Base-by-base conservation (phyloP, 192 early-diverging fungal genomes). In the Diversispora epigaea region DNA sequence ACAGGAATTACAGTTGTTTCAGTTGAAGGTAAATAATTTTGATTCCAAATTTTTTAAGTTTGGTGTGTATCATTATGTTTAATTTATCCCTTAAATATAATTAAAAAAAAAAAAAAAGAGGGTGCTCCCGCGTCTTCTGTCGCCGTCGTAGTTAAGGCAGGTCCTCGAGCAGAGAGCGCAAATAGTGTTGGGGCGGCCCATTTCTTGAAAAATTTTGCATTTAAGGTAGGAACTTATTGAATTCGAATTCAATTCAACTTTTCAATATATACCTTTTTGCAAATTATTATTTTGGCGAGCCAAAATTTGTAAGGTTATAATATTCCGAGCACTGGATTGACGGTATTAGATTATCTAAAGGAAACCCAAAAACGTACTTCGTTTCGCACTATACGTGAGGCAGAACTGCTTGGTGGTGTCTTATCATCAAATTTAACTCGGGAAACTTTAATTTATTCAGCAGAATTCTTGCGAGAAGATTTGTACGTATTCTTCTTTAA, bases 401-500 rank as follows among this genome's bases (percentile, higher is more conserved):
- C 95, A 63, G 95, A 96, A 87, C 87, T 96, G 60, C 87, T 92
- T 62, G 97, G 97, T 61, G 94, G 92, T 77, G 85, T 88, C 50
- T 84, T 98, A 76, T 90, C 89, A 56, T 86, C 97, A 41, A 84
- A 88, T 79, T 86, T 94, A 61, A 90, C 86, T 19, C 90, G 95
- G 52, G 97, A 99, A 78, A 85, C 87, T 84, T 84, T 95, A 77
- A 83, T 92, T 63, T 86, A 93, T 85, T 91, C 88, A n/a, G 91
- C 93, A 70, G 91, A 94, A 80, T 96, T 96, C 87, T 89, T 99
- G 78, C 83, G 87, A 63, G 93, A 93, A 72, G 93, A 97, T 81
- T 85, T 94, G 91, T 93, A 85, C 75, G 91, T 88, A 44, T 4
- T 21, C 46, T 32, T 32, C 25, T 32, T 32, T 32, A 32, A 32